phyloP scores from a whole-genome alignment of 805 yeast genomes.

The Metschnikowia lachancei region DNA sequence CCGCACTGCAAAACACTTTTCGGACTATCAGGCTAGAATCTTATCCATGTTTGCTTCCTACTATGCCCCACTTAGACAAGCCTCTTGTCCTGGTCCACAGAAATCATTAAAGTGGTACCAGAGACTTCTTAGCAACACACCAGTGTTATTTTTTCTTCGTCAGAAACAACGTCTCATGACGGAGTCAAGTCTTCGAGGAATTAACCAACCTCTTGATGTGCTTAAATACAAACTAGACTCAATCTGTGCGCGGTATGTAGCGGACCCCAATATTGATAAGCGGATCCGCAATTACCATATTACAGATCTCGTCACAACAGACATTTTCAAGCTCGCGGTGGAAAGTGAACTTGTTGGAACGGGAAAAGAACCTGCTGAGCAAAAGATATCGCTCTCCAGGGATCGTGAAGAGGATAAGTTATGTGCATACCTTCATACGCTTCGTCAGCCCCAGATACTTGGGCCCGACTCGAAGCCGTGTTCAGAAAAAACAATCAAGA shows the following conservation, averaged over 20 bases:
- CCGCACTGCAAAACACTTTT: conserved; percentile 18
- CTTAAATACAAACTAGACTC: conserved; percentile 15
- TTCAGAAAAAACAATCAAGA: neutral
- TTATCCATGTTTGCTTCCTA: conserved; percentile 27
- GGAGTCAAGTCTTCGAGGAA: conserved; percentile 22
- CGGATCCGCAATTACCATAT: conserved; percentile 31
- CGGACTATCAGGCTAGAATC: conserved; percentile 27
- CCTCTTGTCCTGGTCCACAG: conserved; percentile 14
- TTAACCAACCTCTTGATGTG: conserved; percentile 23
- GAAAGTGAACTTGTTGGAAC: neutral
- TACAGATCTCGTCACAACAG: conserved; percentile 29
- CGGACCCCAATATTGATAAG: conserved; percentile 7
- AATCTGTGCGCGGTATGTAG: conserved; percentile 11
- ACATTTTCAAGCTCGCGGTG: conserved; percentile 30
- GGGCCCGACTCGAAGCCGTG: neutral
- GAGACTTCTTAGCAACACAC: conserved; percentile 28
- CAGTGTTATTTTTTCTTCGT: conserved; percentile 29
- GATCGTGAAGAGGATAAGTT: conserved; percentile 1
- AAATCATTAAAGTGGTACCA: conserved; percentile 32
- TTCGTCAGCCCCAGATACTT: conserved; percentile 1
- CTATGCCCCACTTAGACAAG: conserved; percentile 20
- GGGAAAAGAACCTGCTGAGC: neutral
- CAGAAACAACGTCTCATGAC: conserved; percentile 30
- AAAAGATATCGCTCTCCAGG: neutral
- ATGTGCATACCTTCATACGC: conserved; percentile 1